phyloP scores from a whole-genome alignment of 768 basidiomycete genomes.

The Suillus lakei region DNA sequence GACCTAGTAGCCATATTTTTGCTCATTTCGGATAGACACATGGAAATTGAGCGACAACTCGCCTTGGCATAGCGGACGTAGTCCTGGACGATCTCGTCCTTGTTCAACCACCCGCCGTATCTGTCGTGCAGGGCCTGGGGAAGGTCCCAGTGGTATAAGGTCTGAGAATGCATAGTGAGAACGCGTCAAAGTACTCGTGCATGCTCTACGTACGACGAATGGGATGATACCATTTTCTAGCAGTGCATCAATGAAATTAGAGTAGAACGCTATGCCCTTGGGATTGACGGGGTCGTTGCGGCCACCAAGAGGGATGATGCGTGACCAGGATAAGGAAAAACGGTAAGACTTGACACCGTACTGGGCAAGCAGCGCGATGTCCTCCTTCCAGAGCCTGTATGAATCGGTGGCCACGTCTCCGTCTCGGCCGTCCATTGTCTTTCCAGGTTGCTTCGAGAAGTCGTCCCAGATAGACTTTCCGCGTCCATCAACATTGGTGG shows the following conservation, averaged over 20 bases:
- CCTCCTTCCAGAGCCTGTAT: slow-evolving; percentile 69
- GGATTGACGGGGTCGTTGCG: slow-evolving; percentile 75
- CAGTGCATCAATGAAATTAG: slow-evolving; percentile 69
- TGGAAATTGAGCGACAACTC: slow-evolving; percentile 19
- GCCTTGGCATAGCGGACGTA: slow-evolving; percentile 63
- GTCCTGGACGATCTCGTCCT: slow-evolving; percentile 70
- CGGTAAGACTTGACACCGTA: slow-evolving; percentile 77
- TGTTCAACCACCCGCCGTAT: slow-evolving; percentile 79
- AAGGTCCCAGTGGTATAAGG: slow-evolving; percentile 80
- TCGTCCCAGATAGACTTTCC: slow-evolving; percentile 80
- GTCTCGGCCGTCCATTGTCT: slow-evolving; percentile 68
- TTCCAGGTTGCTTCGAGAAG: slow-evolving; percentile 66
- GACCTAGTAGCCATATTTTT: slow-evolving; percentile 40
- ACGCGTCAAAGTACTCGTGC: neutral
- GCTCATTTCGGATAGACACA: slow-evolving; percentile 9
- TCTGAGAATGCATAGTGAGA: slow-evolving; percentile 40
- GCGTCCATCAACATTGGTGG: slow-evolving; percentile 59
- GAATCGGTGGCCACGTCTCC: slow-evolving; percentile 78
- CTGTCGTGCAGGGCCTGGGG: slow-evolving; percentile 75
- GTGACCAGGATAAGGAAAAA: slow-evolving; percentile 78
- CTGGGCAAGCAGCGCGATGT: slow-evolving; percentile 60
- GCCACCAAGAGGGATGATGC: slow-evolving; percentile 76
- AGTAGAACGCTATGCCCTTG: slow-evolving; percentile 72
- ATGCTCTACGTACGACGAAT: slow-evolving; percentile 56
- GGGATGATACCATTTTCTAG: slow-evolving; percentile 66